Conservation (phyloP, 208 protist species). For the Trichomonas gallinae region DNA sequence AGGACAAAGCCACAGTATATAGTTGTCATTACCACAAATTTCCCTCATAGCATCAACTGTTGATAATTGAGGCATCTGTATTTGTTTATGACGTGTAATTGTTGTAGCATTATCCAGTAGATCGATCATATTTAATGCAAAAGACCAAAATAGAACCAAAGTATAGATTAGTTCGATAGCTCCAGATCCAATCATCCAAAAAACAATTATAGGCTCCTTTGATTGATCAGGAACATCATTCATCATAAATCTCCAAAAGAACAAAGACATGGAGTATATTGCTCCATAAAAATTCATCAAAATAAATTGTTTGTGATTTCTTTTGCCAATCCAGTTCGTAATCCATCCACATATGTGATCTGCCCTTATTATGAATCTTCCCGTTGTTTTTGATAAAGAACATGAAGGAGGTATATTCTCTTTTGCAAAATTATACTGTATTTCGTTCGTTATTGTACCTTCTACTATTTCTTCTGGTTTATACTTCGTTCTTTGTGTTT, state of each 20-base stretch:
- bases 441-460: not conserved
- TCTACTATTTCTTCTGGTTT: not conserved
- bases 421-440: not conserved
- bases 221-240: not conserved
- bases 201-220: not conserved
- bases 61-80: not conserved
- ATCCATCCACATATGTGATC: slow-evolving; percentile 4
- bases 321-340: not conserved
- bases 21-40: not conserved
- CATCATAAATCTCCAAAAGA: not conserved
- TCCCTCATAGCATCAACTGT: not conserved
- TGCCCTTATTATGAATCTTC: not conserved
- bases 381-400: not conserved
- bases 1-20: not conserved
- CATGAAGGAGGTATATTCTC: not conserved
- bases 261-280: not conserved
- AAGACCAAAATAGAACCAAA: not conserved
- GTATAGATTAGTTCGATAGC: not conserved
- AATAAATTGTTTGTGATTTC: not conserved
- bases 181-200: not conserved
- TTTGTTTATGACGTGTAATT: not conserved
- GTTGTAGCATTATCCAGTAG: not conserved
- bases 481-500: not conserved
- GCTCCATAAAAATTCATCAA: not conserved
- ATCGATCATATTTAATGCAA: not conserved